Base-by-base conservation (phyloP, 192 early-diverging fungal species). In the Podila horticola region DNA sequence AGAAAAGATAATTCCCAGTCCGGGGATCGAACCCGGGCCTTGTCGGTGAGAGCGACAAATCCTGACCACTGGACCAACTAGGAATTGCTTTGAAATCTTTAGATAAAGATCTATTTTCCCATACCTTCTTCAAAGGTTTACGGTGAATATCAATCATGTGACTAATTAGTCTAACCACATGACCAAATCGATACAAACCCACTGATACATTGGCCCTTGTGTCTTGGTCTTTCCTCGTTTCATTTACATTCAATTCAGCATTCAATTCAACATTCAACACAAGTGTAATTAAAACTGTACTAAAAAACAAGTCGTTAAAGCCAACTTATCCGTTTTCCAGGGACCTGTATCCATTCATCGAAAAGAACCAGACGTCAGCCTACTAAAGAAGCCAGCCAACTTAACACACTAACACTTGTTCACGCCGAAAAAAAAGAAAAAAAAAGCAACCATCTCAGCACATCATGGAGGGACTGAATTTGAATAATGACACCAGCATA, bases 11-110 rank as follows among this genome's bases (percentile, higher is more conserved):
- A 60, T 79, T 79, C 76, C 76, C 76, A 79, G 76, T 79, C 76
- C 76, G 76, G 76, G 76, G 76, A 79, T 79, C 76, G 76, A 79
- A 79, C 76, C 76, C 76, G 76, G 76, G 76, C 76, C 76, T 79
- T 79, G 76, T 79, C 76, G 76, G 76, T 79, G 76, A 79, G 76
- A 79, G 76, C 76, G 76, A 81, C 75, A 79, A 79, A 79, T 79
- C 75, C 75, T 77, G 75, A 72, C 70, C 76, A 79, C 70, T 79
- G 76, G 69, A 79, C 76, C 76, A 79, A 79, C 76, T 79, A 76
- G 74, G 74, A 76, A 69, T 6, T 55, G 52, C 22, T 55, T 55
- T n/a, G 10, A 24, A 9, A 55, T 1, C 2, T 26, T 55, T 6
- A 26, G 41, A 15, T 45, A 2, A 45, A 10, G 6, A 5, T 0